Evolutionary conservation across 1,284 basidiomycete species (phyloP).

Genomic region (Malassezia nana): DNA sequence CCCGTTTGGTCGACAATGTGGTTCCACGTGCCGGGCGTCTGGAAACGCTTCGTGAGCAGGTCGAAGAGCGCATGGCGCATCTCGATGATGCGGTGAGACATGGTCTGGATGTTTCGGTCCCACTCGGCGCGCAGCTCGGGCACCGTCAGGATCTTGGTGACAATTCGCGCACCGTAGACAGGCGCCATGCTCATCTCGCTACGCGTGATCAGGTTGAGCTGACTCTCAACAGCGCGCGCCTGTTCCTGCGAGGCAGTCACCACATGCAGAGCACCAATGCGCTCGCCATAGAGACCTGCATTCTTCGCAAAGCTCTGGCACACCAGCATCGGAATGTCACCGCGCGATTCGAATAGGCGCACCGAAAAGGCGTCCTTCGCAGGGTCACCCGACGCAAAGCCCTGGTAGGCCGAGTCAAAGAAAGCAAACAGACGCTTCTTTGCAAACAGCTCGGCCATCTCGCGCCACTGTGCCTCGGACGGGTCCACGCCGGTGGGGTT

Average conservation of each 20-base stretch:
- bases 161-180: slow-evolving; percentile 76
- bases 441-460: slow-evolving; percentile 65
- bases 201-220: slow-evolving; percentile 74
- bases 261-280: slow-evolving; percentile 57
- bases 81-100: slow-evolving; percentile 80
- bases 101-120: slow-evolving; percentile 79
- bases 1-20: slow-evolving; percentile 54
- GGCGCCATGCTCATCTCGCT: slow-evolving; percentile 91
- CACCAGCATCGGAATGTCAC: slow-evolving; percentile 66
- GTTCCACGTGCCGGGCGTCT: slow-evolving; percentile 75
- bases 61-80: slow-evolving; percentile 74
- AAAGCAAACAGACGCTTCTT: slow-evolving; percentile 74
- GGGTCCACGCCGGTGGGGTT: slow-evolving; percentile 92
- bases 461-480: slow-evolving; percentile 74
- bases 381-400: slow-evolving; percentile 76
- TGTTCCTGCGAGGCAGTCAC: slow-evolving; percentile 28
- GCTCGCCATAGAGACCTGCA: slow-evolving; percentile 79
- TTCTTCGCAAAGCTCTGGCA: slow-evolving; percentile 98
- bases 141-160: slow-evolving; percentile 55
- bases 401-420: slow-evolving; percentile 93
- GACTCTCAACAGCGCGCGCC: slow-evolving; percentile 48
- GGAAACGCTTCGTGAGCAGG: slow-evolving; percentile 67
- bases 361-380: slow-evolving; percentile 85
- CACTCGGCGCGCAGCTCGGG: slow-evolving; percentile 67
- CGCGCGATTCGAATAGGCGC: slow-evolving; percentile 67